Conservation (phyloP, 225 moss, liverwort and hornwort genomes). For the Thuidium tamariscinum region DNA sequence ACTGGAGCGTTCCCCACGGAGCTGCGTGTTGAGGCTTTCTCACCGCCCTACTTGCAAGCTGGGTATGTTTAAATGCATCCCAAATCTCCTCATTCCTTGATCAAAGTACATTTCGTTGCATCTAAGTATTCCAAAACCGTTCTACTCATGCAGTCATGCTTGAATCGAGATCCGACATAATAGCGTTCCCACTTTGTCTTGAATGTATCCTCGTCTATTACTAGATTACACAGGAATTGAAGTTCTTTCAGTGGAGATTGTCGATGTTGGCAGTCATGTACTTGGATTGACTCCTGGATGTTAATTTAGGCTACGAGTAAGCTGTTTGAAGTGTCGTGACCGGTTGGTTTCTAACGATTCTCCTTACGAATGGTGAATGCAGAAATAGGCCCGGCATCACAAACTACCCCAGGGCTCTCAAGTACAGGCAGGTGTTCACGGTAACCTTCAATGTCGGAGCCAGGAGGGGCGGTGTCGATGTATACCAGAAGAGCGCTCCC, state of each 20-base stretch:
- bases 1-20: conserved; percentile 21
- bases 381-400: conserved; percentile 2
- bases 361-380: neutral
- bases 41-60: conserved; percentile 14
- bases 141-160: neutral
- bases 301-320: neutral
- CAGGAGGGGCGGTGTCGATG: neutral
- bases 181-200: neutral
- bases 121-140: accelerated
- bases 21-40: conserved; percentile 35
- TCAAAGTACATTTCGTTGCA: neutral
- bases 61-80: neutral
- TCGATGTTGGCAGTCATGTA: neutral
- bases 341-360: neutral
- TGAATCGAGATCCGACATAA: neutral
- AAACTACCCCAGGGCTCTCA: neutral
- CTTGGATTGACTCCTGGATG: neutral
- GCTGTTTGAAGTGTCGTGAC: neutral
- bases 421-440: conserved; percentile 9
- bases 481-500: conserved; percentile 1
- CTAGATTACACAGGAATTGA: neutral
- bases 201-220: neutral
- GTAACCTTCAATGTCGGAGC: neutral
- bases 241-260: neutral
- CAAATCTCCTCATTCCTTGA: no score